Evolutionary conservation across 495 filamentous ascomycete genomes (phyloP).

Genomic region (Neurospora sp.): DNA sequence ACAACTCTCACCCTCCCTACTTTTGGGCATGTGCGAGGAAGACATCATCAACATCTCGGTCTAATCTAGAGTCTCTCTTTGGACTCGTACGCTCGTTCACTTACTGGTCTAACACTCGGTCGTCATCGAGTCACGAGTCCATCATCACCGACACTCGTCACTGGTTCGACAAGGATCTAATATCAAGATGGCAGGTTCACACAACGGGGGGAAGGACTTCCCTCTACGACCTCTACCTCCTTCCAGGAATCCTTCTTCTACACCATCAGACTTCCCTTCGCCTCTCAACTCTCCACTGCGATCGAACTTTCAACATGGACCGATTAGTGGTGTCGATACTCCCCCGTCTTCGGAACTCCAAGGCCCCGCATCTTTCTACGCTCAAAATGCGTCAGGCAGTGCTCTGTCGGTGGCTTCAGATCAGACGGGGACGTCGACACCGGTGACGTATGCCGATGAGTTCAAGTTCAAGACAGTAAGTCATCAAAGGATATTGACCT

Average conservation of each 20-base stretch:
- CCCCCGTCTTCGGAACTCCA: neutral
- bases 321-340: neutral
- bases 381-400: neutral
- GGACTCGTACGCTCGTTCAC: neutral
- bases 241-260: neutral
- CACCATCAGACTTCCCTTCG: slow-evolving; percentile 1
- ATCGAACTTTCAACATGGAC: neutral
- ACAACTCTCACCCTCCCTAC: neutral
- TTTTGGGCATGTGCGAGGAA: neutral
- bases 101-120: neutral
- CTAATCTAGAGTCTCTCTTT: neutral
- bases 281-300: neutral
- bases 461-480: slow-evolving; percentile 9
- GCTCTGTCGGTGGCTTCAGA: slow-evolving; percentile 1
- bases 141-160: neutral
- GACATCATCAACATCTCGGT: neutral
- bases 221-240: slow-evolving; percentile 1
- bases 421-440: neutral
- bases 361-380: neutral
- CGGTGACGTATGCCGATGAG: slow-evolving; percentile 3
- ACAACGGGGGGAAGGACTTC: slow-evolving; percentile 1
- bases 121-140: neutral
- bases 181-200: neutral
- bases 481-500: neutral
- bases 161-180: neutral